A percentile compares a stretch with the other conserved stretches of the same genome.
Evolutionary conservation across 2,329 filamentous ascomycete species (phyloP).

Genomic region (Botrytis aclada): DNA sequence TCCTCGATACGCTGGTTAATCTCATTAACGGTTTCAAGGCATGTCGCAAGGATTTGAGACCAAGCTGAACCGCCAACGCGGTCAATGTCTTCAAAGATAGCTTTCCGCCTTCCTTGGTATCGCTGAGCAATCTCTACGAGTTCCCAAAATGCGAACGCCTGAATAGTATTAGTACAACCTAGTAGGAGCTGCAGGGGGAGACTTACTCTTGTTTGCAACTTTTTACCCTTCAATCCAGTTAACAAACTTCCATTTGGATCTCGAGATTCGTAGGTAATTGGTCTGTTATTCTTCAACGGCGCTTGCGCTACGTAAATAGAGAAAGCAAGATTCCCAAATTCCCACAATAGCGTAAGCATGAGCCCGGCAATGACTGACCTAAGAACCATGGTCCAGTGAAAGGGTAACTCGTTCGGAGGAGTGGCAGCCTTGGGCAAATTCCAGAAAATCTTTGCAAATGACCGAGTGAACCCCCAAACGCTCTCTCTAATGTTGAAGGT

Average conservation of each 20-base stretch:
- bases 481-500: conserved; percentile 57
- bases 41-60: conserved; percentile 71
- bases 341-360: conserved; percentile 71
- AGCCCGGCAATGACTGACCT: conserved; percentile 61
- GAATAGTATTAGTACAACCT: conserved; percentile 23
- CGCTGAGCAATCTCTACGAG: conserved; percentile 73
- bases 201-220: conserved; percentile 67
- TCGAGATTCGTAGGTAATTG: conserved; percentile 79
- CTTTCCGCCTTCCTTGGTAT: conserved; percentile 68
- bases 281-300: conserved; percentile 79
- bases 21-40: conserved; percentile 64
- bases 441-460: conserved; percentile 69
- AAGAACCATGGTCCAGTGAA: conserved; percentile 52
- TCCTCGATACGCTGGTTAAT: conserved; percentile 65
- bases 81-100: conserved; percentile 84
- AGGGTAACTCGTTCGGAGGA: conserved; percentile 56
- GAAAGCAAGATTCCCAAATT: conserved; percentile 73
- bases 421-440: conserved; percentile 71
- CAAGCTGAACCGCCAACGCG: conserved; percentile 76
- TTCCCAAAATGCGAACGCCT: conserved; percentile 90
- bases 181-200: background rate
- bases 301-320: conserved; percentile 75
- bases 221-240: conserved; percentile 79
- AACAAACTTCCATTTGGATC: conserved; percentile 89
- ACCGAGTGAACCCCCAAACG: conserved; percentile 68